A percentile compares a stretch with the other conserved stretches of the same genome.
These are phyloP conservation scores for Saccharomyces jurei DNA, from an alignment of 805 yeast species.

Conservation along the genomic window DNA sequence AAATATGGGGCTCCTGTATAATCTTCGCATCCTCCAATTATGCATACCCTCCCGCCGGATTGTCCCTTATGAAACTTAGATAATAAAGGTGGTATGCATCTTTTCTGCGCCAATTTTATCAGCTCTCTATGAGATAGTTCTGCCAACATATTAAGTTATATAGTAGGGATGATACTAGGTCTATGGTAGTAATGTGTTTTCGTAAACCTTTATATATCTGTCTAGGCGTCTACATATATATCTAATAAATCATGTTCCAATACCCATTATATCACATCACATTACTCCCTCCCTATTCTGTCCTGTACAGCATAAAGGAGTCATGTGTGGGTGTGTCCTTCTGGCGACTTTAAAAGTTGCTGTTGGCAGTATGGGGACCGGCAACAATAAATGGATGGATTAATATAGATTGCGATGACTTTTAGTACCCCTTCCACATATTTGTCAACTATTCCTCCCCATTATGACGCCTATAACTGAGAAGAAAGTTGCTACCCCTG, in stretches of 20 bases:
- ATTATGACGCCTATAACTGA: background rate
- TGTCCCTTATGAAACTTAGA: constrained; percentile 83
- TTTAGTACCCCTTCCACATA: background rate
- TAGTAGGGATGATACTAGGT: background rate
- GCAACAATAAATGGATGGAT: background rate
- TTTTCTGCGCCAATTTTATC: constrained; percentile 39
- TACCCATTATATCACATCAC: background rate
- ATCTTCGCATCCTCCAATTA: constrained; percentile 91
- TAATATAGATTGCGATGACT: background rate
- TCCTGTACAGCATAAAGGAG: background rate
- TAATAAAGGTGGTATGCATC: constrained; percentile 65
- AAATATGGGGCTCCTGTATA: constrained; percentile 97
- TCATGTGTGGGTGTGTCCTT: background rate
- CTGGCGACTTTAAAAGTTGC: background rate
- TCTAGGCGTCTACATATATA: background rate
- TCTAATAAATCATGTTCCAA: background rate
- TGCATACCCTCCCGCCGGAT: constrained; percentile 78
- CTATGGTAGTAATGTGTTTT: background rate
- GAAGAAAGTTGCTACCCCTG: background rate
- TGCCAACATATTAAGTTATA: constrained; percentile 2
- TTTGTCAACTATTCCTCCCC: background rate
- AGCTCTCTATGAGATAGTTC: constrained; percentile 34
- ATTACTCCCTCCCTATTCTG: background rate
- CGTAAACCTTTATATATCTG: background rate
- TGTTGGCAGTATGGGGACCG: background rate